phyloP scores from a whole-genome alignment of 768 basidiomycete species.

The Leccinum barrowsii region DNA sequence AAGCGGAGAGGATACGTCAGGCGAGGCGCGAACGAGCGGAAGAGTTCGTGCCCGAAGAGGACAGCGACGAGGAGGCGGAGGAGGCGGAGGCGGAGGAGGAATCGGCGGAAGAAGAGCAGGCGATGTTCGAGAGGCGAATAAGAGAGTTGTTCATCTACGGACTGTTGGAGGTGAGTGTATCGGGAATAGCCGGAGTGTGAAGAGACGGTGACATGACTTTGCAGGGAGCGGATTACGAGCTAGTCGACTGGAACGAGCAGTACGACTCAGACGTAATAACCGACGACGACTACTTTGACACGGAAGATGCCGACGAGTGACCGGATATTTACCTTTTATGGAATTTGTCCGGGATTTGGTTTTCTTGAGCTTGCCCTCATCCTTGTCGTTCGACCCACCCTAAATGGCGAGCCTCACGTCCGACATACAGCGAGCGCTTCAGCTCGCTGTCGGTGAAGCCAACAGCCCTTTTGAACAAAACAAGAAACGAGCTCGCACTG shows the following conservation, averaged over 20 bases:
- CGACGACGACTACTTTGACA: slow-evolving; percentile 69
- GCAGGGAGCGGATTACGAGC: slow-evolving; percentile 67
- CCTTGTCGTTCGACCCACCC: slow-evolving; percentile 36
- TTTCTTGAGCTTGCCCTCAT: slow-evolving; percentile 39
- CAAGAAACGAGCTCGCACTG: slow-evolving; percentile 34
- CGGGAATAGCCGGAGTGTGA: not conserved
- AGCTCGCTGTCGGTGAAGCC: slow-evolving; percentile 45
- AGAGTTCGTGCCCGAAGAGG: slow-evolving; percentile 56
- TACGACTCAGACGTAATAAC: slow-evolving; percentile 44
- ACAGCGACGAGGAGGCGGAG: slow-evolving; percentile 46
- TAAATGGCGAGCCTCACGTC: slow-evolving; percentile 38
- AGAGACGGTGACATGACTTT: slow-evolving; percentile 1
- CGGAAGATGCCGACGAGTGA: slow-evolving; percentile 45
- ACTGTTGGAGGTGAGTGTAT: slow-evolving; percentile 56
- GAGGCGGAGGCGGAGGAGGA: slow-evolving; percentile 39
- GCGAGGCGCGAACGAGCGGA: slow-evolving; percentile 40
- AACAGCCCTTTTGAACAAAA: slow-evolving; percentile 38
- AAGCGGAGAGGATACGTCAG: slow-evolving; percentile 54
- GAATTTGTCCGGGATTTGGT: slow-evolving; percentile 17
- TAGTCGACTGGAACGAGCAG: slow-evolving; percentile 71
- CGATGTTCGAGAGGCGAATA: slow-evolving; percentile 56
- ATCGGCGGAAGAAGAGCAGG: slow-evolving; percentile 45
- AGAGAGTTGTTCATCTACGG: slow-evolving; percentile 75
- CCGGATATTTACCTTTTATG: slow-evolving; percentile 12
- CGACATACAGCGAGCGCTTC: slow-evolving; percentile 50